These are phyloP conservation scores for Vitis riparia DNA, from an alignment of 164 flowering plant species.

Conservation along the genomic window DNA sequence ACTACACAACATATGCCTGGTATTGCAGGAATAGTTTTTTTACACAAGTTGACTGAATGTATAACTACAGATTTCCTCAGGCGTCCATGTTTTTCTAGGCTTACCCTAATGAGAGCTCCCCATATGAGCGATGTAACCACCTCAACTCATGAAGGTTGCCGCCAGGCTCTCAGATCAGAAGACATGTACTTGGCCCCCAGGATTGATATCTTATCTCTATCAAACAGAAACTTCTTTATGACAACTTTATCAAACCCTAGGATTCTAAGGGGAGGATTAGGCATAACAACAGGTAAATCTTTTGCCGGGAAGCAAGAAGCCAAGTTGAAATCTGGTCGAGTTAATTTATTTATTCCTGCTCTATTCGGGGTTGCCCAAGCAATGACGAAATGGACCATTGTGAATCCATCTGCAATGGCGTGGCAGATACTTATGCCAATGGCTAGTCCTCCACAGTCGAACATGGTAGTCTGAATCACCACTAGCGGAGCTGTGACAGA, in stretches of 20 bases:
- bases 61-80: not conserved
- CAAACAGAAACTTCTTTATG: conserved; percentile 16
- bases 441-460: conserved; percentile 18
- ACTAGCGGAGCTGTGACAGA: not conserved
- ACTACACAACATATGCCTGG: no score
- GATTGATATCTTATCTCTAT: not conserved
- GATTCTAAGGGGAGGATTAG: not conserved
- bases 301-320: not conserved
- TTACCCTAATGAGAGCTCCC: conserved; percentile 2
- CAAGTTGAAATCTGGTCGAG: not conserved
- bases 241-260: not conserved
- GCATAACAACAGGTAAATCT: not conserved
- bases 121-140: conserved; percentile 9
- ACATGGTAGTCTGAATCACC: conserved; percentile 13
- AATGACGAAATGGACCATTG: not conserved
- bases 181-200: not conserved
- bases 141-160: conserved; percentile 5
- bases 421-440: conserved; percentile 6
- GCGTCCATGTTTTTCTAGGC: not conserved
- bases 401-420: conserved; percentile 8
- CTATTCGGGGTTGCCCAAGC: conserved; percentile 11
- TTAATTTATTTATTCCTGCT: conserved; percentile 1
- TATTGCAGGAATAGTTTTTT: no score
- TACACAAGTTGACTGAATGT: no score
- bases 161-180: not conserved